Evolutionary conservation across 2,329 filamentous ascomycete species (phyloP), one percentile per base, ranked within the genome.

Genomic region (Catunica adiposa): DNA sequence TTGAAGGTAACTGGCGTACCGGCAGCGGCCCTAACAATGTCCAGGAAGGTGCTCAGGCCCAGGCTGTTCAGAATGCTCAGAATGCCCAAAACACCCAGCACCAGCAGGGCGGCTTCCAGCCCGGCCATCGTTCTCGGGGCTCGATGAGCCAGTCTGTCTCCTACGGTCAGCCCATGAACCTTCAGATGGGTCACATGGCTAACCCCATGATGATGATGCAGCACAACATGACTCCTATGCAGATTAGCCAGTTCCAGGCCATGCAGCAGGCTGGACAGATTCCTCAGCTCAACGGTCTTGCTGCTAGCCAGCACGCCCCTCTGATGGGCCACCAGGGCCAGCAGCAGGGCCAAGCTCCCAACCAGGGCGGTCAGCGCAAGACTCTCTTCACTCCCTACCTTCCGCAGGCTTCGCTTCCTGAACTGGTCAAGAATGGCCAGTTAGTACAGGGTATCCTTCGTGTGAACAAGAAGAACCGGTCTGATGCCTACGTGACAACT

Each of bases 391-490:
- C 92, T 63, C 92, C 92, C 60, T 98, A 98, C 65, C 79, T 98
- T 53, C 90, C 92, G 15, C 92, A 98, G 68, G 90, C 90, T 5
- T 94, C 85, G 58, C 76, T 98, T 20, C 92, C 92, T 58, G 90
- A 89, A 53, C 78, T 98, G 40, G 79, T 97, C 57, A 83, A 81
- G 59, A 88, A 96, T 64, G 92, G 92, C 17, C 89, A 95, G 69
- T 83, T 98, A 57, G 92, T 98, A 55, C 90, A 90, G 59, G 92
- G 92, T 72, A 89, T 96, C 62, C 83, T 98, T 54, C 86, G 92
- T 59, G 92, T 98, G 61, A 98, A 98, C 79, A 98, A 97, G 76
- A 98, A 98, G 77, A 98, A 98, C 71, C 84, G 92, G 61, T 97
- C 90, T 64, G 92, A 98, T 69, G 92, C 92, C 26, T 98, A 98